Evolutionary conservation across 1,284 basidiomycete genomes (phyloP).

Genomic region (Pulveroboletus ridleyi): DNA sequence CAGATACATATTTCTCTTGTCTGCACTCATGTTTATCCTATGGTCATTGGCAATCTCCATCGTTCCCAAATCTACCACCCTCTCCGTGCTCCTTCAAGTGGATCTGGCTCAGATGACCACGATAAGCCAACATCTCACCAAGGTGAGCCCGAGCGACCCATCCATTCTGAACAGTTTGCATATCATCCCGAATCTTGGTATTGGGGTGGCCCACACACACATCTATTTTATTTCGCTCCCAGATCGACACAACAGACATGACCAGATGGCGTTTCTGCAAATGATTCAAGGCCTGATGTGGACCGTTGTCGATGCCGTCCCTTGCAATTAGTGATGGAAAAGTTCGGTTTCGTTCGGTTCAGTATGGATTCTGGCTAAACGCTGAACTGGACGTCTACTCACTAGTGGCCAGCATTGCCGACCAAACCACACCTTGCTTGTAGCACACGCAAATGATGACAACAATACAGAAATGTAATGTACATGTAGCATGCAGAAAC

Average conservation of each 20-base stretch:
- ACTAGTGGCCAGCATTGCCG: too few species aligned
- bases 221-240: conserved; percentile 61
- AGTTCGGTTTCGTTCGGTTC: too few species aligned
- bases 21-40: conserved; percentile 31
- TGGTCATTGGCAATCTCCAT: conserved; percentile 30
- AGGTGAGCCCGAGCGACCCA: conserved; percentile 27
- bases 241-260: conserved; percentile 31
- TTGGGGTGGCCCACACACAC: conserved; percentile 31
- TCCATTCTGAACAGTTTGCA: conserved; percentile 41
- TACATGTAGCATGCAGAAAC: too few species aligned
- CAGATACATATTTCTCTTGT: conserved; percentile 34
- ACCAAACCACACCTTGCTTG: too few species aligned
- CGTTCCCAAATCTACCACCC: conserved; percentile 20
- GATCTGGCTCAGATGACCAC: conserved; percentile 14
- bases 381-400: too few species aligned
- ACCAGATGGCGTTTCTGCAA: conserved; percentile 32
- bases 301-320: conserved; percentile 58
- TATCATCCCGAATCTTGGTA: conserved; percentile 19
- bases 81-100: conserved; percentile 24
- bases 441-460: too few species aligned
- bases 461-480: too few species aligned
- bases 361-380: too few species aligned
- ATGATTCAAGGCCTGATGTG: conserved; percentile 46
- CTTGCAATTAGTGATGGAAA: conserved; percentile 27
- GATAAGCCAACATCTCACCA: neutral